Percentiles rank a stretch among this genome's conserved stretches.
Conservation (phyloP, 306 rosid species). For the Purshia tridentata region DNA sequence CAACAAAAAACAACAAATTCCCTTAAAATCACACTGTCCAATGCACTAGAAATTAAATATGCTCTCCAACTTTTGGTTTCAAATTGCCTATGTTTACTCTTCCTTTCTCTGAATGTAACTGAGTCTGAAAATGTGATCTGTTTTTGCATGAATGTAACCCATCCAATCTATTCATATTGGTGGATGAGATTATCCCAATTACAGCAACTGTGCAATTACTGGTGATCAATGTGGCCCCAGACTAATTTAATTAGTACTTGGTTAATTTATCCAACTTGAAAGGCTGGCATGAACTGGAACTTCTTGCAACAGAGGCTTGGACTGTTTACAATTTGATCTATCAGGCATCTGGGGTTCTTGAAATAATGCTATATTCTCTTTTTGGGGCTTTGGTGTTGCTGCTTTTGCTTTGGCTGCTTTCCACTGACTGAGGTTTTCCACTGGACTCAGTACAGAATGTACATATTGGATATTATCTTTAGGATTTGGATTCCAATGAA, state of each 20-base stretch:
- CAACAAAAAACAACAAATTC: constrained; percentile 22
- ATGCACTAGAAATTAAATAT: constrained; percentile 24
- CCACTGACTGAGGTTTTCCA: constrained; percentile 86
- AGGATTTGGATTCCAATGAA: background rate
- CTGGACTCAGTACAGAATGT: constrained; percentile 69
- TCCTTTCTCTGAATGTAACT: background rate
- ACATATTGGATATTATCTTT: constrained; percentile 28
- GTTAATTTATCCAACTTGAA: constrained; percentile 70
- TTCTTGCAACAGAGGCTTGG: constrained; percentile 61
- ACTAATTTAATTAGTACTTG: constrained; percentile 32
- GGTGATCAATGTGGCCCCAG: constrained; percentile 19
- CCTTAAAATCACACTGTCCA: constrained; percentile 33
- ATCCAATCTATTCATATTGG: background rate
- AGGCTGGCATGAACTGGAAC: constrained; percentile 71
- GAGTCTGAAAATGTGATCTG: background rate
- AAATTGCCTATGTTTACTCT: constrained; percentile 13
- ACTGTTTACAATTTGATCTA: constrained; percentile 27
- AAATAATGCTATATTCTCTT: constrained; percentile 50
- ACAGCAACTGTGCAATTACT: constrained; percentile 9
- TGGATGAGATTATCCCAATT: background rate
- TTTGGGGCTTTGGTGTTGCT: constrained; percentile 48
- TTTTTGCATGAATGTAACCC: background rate
- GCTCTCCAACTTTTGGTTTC: constrained; percentile 13
- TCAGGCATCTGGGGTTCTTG: constrained; percentile 27
- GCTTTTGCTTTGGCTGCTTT: constrained; percentile 76